Evolutionary conservation across 352 stramenopile genomes (phyloP).

Genomic region (Elongisporangium senticosum): DNA sequence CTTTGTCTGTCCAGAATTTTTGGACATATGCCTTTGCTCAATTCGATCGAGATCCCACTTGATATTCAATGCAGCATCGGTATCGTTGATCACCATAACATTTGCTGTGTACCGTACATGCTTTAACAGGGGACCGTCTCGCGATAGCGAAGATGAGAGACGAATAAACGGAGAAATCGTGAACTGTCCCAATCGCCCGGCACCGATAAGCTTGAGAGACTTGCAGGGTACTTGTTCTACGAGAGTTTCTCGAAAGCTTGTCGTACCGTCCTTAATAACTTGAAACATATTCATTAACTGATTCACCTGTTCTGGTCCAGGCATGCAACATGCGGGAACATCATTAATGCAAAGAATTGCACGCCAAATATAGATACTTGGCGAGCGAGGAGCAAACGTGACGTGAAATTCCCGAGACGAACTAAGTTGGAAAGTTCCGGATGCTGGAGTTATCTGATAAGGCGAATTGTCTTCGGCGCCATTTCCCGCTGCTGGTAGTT

Average conservation of each 20-base stretch:
- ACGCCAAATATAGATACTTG: slow-evolving; percentile 17
- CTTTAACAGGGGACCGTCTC: neutral
- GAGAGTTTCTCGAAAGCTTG: neutral
- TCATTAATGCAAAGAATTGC: slow-evolving; percentile 40
- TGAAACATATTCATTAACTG: slow-evolving; percentile 29
- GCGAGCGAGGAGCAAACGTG: slow-evolving; percentile 28
- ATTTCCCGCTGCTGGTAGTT: neutral
- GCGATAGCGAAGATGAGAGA: neutral
- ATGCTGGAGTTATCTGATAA: slow-evolving; percentile 32
- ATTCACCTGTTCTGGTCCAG: slow-evolving; percentile 31
- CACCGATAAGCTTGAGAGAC: neutral
- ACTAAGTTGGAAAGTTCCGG: slow-evolving; percentile 34
- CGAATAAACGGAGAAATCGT: neutral
- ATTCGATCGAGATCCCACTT: slow-evolving; percentile 20
- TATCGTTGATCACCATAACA: slow-evolving; percentile 25
- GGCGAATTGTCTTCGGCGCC: slow-evolving; percentile 10
- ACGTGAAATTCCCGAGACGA: slow-evolving; percentile 38
- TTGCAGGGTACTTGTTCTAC: neutral
- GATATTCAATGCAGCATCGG: slow-evolving; percentile 21
- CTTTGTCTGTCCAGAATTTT: neutral
- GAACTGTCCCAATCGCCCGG: neutral
- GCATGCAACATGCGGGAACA: slow-evolving; percentile 49
- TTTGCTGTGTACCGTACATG: slow-evolving; percentile 8
- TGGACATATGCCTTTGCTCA: neutral
- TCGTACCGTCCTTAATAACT: slow-evolving; percentile 5